Evolutionary conservation across 2,329 filamentous ascomycete genomes (phyloP).

Genomic region (Colletotrichum costaricense): DNA sequence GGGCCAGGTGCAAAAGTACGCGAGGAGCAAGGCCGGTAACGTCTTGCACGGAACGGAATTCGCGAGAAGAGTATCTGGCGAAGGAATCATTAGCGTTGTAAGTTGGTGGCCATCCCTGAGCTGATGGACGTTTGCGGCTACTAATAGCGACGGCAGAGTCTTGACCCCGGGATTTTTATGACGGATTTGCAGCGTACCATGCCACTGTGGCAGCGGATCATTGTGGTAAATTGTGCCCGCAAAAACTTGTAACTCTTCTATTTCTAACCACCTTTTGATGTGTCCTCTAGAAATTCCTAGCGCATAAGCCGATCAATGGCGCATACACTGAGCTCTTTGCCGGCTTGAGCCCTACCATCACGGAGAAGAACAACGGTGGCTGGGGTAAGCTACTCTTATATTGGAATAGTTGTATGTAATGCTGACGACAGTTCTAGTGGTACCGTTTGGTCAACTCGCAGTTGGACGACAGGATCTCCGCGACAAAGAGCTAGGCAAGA

Average conservation of each 20-base stretch:
- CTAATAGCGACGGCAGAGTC: not conserved
- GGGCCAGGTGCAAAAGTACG: slow-evolving; percentile 40
- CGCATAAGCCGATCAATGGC: slow-evolving; percentile 43
- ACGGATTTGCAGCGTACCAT: slow-evolving; percentile 32
- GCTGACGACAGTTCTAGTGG: slow-evolving; percentile 5
- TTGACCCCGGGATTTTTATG: slow-evolving; percentile 26
- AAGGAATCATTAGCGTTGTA: slow-evolving; percentile 12
- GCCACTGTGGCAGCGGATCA: not conserved
- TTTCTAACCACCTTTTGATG: not conserved
- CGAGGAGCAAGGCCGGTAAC: slow-evolving; percentile 44
- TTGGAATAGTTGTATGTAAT: not conserved
- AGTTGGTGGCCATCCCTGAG: no score
- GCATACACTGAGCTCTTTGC: slow-evolving; percentile 57
- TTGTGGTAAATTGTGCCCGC: not conserved
- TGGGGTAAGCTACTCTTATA: slow-evolving; percentile 38
- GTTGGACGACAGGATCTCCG: slow-evolving; percentile 11
- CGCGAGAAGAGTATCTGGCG: slow-evolving; percentile 33
- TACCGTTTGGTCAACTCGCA: slow-evolving; percentile 21
- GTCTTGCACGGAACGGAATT: slow-evolving; percentile 44
- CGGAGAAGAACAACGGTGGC: slow-evolving; percentile 43
- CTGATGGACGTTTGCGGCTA: not conserved
- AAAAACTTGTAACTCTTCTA: accelerated
- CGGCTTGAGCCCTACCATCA: slow-evolving; percentile 50
- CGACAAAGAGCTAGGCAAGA: slow-evolving; percentile 16
- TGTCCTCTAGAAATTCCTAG: slow-evolving; percentile 30